Evolutionary conservation across 805 yeast genomes (phyloP).

Genomic region (Wickerhamiella spandovensis): DNA sequence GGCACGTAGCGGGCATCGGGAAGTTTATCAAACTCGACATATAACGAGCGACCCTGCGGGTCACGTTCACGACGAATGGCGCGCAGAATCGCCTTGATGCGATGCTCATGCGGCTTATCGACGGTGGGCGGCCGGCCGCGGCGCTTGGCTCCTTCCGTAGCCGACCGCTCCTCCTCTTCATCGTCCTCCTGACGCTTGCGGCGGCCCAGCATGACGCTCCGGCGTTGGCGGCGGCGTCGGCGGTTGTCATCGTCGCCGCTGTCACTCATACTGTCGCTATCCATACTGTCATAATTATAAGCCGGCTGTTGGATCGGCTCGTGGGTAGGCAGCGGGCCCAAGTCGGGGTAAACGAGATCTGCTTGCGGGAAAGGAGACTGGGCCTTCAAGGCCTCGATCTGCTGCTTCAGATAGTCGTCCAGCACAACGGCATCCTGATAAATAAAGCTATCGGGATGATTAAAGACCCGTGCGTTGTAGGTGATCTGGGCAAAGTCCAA

Average conservation of each 20-base stretch:
- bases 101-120: constrained; percentile 80
- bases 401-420: constrained; percentile 37
- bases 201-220: constrained; percentile 14
- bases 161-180: constrained; percentile 21
- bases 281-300: constrained; percentile 4
- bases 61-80: constrained; percentile 61
- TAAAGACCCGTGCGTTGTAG: constrained; percentile 82
- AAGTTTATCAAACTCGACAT: constrained; percentile 59
- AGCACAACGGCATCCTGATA: constrained; percentile 54
- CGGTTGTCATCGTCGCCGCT: constrained; percentile 20
- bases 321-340: constrained; percentile 41
- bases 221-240: constrained; percentile 17
- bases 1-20: constrained; percentile 52
- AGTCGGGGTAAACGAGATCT: constrained; percentile 40
- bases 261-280: constrained; percentile 18
- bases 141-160: constrained; percentile 38
- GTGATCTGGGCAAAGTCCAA: constrained; percentile 71
- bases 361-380: constrained; percentile 27
- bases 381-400: constrained; percentile 36
- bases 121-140: constrained; percentile 87
- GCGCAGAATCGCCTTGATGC: constrained; percentile 78
- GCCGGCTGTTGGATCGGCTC: background rate
- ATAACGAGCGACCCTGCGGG: constrained; percentile 36
- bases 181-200: constrained; percentile 19
- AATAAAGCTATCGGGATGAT: constrained; percentile 53